Base-by-base conservation (phyloP, 2,329 filamentous ascomycete species). In the Aureobasidium pullulans region DNA sequence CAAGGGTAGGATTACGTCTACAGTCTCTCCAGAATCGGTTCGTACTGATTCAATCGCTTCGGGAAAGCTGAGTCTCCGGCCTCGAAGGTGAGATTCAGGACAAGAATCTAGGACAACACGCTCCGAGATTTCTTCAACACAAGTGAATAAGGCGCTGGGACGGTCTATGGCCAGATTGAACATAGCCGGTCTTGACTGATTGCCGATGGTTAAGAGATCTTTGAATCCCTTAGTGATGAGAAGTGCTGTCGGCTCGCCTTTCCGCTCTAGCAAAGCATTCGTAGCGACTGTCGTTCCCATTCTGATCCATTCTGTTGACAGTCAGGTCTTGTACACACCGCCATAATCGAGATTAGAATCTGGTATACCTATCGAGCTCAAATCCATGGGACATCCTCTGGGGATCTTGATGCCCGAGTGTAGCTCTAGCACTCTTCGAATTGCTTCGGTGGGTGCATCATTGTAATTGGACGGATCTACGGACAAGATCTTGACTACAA, bases 271-370 rank as follows among this genome's bases (percentile, higher is more conserved):
- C 9, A 70, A 59, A 4, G 68, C 68, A 28, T 70, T 70, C 13
- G 68, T 70, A 5, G 68, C 68, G 5, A 70, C 66, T 2, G 68
- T 70, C 2, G 67, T 70, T n/a, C 68, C 68, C 64, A 70, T 70
- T 2, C 66, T 62, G 19, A 67, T 61, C 15, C 54, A 64, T 23
- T 64, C 62, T 4, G 67, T 65, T 29, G 16, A 60, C 11, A 60
- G 52, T n/a, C n/a, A n/a, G n/a, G n/a, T n/a, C n/a, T n/a, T n/a
- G n/a, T n/a, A n/a, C n/a, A n/a, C n/a, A n/a, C n/a, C n/a, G n/a
- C n/a, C n/a, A n/a, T n/a, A n/a, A n/a, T n/a, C n/a, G n/a, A n/a
- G n/a, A n/a, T n/a, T n/a, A n/a, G n/a, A n/a, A n/a, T n/a, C n/a
- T n/a, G n/a, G n/a, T n/a, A n/a, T n/a, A n/a, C n/a, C n/a, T n/a